Base-by-base conservation (phyloP, 2,329 filamentous ascomycete species). In the Verticillium longisporum region DNA sequence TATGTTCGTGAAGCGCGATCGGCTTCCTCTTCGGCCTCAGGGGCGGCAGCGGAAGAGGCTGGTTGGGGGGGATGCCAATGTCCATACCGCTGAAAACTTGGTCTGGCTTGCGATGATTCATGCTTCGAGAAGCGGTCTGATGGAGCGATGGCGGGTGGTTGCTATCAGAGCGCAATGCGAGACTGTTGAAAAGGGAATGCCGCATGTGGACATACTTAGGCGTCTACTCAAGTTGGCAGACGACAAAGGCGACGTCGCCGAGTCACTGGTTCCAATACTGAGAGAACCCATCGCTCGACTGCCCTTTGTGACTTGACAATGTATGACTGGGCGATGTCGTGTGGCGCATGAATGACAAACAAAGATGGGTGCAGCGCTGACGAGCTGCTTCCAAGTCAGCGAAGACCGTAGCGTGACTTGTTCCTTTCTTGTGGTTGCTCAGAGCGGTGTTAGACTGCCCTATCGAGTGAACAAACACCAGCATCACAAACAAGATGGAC, bases 21-120 rank as follows among this genome's bases (percentile, higher is more conserved):
- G 68, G 66, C 53, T 65, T 71, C 45, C 56, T 66, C 41, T 65
- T 73, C 71, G n/a, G 55, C 60, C 26, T 54, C 9, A 63, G 62
- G 21, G 62, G 66, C 33, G 34, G 34, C 34, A 4, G 34, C 34
- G 34, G 34, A 14, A 67, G 60, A 60, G 64, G 57, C 32, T 61
- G 57, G 14, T 61, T 61, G 1, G 66, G 66, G 11, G 66, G 65
- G 36, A 65, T 59, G 18, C 59, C 62, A 32, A 65, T 64, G 57
- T 68, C 66, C 66, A 68, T 61, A 13, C 61, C 63, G 41, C 55
- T 55, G 45, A 62, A 63, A 15, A 60, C 56, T 36, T 61, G 62
- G 56, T 54, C 60, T 18, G 62, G 60, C 26, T 61, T 59, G 50
- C 41, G 9, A 18, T 50, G 41, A 9, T 50, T 26, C 41, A 50